These are phyloP conservation scores for Calonectria hongkongensis DNA, from an alignment of 2,329 filamentous ascomycete genomes.

Conservation along the genomic window DNA sequence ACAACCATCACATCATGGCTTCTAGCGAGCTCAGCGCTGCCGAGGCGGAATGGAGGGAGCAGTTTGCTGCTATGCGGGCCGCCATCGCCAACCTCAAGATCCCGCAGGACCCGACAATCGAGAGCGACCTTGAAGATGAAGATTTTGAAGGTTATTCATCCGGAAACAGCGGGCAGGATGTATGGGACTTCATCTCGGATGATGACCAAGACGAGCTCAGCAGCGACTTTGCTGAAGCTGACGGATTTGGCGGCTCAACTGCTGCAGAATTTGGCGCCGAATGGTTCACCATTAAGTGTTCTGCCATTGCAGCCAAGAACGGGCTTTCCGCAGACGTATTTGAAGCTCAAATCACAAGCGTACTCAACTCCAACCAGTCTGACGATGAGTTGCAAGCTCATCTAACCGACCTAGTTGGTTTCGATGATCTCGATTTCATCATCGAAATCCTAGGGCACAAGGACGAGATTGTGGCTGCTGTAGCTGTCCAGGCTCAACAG, in stretches of 20 bases:
- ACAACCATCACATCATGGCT: slow-evolving; percentile 56
- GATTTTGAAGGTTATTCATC: slow-evolving; percentile 75
- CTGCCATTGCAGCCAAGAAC: slow-evolving; percentile 78
- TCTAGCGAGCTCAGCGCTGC: slow-evolving; percentile 62
- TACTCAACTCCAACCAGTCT: slow-evolving; percentile 79
- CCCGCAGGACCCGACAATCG: slow-evolving; percentile 62
- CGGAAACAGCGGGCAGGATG: slow-evolving; percentile 82
- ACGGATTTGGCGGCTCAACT: slow-evolving; percentile 53
- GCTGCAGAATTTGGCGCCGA: slow-evolving; percentile 69
- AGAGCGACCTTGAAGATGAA: slow-evolving; percentile 76
- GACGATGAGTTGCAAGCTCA: slow-evolving; percentile 95
- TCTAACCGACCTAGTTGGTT: slow-evolving; percentile 92
- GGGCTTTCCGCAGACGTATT: slow-evolving; percentile 83
- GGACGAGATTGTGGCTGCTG: slow-evolving; percentile 76
- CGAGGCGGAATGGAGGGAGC: slow-evolving; percentile 85
- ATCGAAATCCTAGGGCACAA: slow-evolving; percentile 91
- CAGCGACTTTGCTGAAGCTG: slow-evolving; percentile 77
- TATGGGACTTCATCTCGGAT: slow-evolving; percentile 94
- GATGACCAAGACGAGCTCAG: slow-evolving; percentile 79
- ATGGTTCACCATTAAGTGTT: slow-evolving; percentile 85
- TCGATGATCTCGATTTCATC: slow-evolving; percentile 94
- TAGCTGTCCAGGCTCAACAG: slow-evolving; percentile 59
- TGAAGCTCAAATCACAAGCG: slow-evolving; percentile 83
- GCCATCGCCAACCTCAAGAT: slow-evolving; percentile 84
- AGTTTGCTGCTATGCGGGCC: slow-evolving; percentile 89